Conservation (phyloP, 768 basidiomycete species). For the Leccinum rimulosum region DNA sequence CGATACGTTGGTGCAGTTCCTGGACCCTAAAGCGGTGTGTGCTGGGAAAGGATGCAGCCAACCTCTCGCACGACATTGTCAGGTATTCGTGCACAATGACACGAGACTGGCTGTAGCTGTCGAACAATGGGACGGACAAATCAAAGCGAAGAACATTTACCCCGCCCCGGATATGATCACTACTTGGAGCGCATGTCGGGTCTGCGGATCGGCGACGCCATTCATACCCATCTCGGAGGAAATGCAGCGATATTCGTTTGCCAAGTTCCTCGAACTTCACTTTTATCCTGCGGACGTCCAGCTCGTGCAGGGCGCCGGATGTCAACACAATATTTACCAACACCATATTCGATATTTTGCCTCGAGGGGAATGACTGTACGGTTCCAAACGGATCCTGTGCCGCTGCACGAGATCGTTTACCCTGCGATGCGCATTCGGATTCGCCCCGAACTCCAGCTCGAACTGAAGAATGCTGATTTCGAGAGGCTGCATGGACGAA, state of each 20-base stretch:
- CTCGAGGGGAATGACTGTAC: constrained; percentile 76
- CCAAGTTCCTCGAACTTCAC: constrained; percentile 92
- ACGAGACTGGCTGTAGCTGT: constrained; percentile 79
- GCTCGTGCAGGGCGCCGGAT: constrained; percentile 83
- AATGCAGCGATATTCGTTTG: constrained; percentile 92
- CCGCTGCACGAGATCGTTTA: constrained; percentile 83
- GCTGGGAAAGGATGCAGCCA: constrained; percentile 82
- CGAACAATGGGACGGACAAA: constrained; percentile 84
- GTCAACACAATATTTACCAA: constrained; percentile 91
- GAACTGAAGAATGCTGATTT: constrained; percentile 93
- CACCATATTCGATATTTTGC: constrained; percentile 93
- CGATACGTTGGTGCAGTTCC: constrained; percentile 64
- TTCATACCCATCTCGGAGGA: constrained; percentile 89
- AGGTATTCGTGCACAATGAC: constrained; percentile 88
- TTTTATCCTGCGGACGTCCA: constrained; percentile 91
- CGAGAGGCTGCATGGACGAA: constrained; percentile 67
- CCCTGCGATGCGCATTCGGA: constrained; percentile 82
- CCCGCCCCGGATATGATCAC: constrained; percentile 76
- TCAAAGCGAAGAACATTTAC: constrained; percentile 53
- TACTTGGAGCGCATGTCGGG: constrained; percentile 87
- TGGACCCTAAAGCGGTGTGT: constrained; percentile 77
- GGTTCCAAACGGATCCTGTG: constrained; percentile 84
- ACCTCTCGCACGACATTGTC: constrained; percentile 79
- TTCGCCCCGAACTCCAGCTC: constrained; percentile 84
- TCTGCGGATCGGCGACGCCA: constrained; percentile 76